Percentiles rank a stretch among this genome's conserved stretches.
phyloP scores from a whole-genome alignment of 2,329 filamentous ascomycete genomes.

The Tolypocladium tundrense region DNA sequence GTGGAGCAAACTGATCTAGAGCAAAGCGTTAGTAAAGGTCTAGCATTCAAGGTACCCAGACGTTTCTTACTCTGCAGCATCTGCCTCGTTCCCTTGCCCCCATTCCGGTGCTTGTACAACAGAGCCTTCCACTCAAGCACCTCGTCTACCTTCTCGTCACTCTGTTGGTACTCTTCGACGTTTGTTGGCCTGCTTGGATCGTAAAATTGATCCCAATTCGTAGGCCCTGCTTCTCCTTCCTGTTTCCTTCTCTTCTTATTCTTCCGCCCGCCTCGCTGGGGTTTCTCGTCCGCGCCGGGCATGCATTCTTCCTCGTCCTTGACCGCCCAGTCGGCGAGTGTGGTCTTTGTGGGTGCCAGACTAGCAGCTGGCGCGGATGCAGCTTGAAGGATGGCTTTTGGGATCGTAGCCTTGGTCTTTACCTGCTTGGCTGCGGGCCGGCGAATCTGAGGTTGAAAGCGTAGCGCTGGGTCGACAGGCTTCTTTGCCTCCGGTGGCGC shows the following conservation, averaged over 20 bases:
- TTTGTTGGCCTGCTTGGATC: slow-evolving; percentile 75
- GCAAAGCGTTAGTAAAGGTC: neutral
- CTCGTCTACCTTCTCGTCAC: slow-evolving; percentile 73
- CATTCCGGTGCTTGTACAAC: slow-evolving; percentile 58
- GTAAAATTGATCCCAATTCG: slow-evolving; percentile 89
- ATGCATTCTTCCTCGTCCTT: slow-evolving; percentile 74
- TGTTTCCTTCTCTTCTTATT: slow-evolving; percentile 66
- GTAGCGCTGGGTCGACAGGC: slow-evolving; percentile 49
- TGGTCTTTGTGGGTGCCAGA: slow-evolving; percentile 44
- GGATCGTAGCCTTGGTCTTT: slow-evolving; percentile 51
- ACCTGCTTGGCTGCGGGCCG: slow-evolving; percentile 54
- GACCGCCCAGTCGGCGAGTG: slow-evolving; percentile 70
- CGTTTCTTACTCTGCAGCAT: slow-evolving; percentile 21
- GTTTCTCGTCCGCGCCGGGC: slow-evolving; percentile 53
- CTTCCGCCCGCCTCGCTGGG: slow-evolving; percentile 67
- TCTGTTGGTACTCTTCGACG: slow-evolving; percentile 73
- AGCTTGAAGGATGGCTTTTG: slow-evolving; percentile 28
- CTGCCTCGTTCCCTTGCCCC: slow-evolving; percentile 20
- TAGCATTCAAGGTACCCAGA: neutral
- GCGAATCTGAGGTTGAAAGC: slow-evolving; percentile 73
- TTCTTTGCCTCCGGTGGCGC: slow-evolving; percentile 47
- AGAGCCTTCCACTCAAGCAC: slow-evolving; percentile 77
- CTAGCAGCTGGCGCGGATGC: slow-evolving; percentile 19
- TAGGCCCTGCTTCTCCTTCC: slow-evolving; percentile 53
- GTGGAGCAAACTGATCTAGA: slow-evolving; percentile 1